Conservation (phyloP, 306 rosid species). For the Cotoneaster glaucophyllus region DNA sequence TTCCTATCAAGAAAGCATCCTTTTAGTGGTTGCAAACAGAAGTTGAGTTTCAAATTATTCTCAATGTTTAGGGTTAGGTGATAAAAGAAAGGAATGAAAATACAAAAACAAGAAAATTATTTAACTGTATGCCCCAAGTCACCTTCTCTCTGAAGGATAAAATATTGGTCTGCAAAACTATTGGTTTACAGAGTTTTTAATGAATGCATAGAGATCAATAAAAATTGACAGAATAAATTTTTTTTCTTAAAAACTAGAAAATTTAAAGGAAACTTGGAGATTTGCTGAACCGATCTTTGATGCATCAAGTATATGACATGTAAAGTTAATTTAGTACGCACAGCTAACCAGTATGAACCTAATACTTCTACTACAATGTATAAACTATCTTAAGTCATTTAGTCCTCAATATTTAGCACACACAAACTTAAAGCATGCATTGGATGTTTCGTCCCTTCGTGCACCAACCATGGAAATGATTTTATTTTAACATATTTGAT, state of each 20-base stretch:
- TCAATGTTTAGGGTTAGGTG: not conserved
- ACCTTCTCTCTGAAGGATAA: not conserved
- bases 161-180: not conserved
- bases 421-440: not conserved
- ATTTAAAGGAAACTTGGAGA: not conserved
- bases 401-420: not conserved
- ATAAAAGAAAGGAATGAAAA: not conserved
- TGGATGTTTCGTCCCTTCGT: not conserved
- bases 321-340: not conserved
- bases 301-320: not conserved
- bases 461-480: not conserved
- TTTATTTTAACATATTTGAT: not conserved
- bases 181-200: not conserved
- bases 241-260: not conserved
- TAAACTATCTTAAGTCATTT: not conserved
- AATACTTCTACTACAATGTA: not conserved
- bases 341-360: not conserved
- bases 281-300: not conserved
- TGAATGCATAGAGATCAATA: not conserved
- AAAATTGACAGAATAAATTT: not conserved
- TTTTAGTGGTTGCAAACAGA: slow-evolving; percentile 44
- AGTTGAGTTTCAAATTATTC: not conserved
- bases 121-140: not conserved
- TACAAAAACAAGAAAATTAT: not conserved
- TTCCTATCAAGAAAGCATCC: slow-evolving; percentile 74